Conservation (phyloP, 2,329 filamentous ascomycete species). For the Phialophora tarda region DNA sequence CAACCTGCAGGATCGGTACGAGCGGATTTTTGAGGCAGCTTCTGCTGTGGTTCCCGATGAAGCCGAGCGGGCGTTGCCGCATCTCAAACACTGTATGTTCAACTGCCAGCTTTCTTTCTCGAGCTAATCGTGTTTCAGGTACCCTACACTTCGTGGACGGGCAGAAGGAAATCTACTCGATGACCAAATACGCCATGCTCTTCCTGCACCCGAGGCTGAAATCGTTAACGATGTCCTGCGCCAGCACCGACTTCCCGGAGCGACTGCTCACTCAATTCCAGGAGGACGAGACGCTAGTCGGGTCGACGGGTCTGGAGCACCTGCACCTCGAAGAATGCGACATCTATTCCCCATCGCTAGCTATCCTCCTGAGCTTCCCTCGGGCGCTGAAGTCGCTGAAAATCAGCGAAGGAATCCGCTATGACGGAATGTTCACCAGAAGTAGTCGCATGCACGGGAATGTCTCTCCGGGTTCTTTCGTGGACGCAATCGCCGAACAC, state of each 20-base stretch:
- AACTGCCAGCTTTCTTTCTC: neutral
- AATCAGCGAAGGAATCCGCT: slow-evolving; percentile 39
- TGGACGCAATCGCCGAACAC: slow-evolving; percentile 33
- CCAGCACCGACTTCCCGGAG: slow-evolving; percentile 38
- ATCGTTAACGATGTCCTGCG: slow-evolving; percentile 39
- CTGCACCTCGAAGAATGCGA: slow-evolving; percentile 41
- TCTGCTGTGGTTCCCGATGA: slow-evolving; percentile 32
- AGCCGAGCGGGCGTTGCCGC: slow-evolving; percentile 33
- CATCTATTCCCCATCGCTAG: slow-evolving; percentile 34
- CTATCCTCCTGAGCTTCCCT: slow-evolving; percentile 36
- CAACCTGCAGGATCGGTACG: slow-evolving; percentile 38
- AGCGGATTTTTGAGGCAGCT: slow-evolving; percentile 37
- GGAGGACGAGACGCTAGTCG: slow-evolving; percentile 27
- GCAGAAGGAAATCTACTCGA: slow-evolving; percentile 37
- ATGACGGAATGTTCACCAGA: slow-evolving; percentile 37
- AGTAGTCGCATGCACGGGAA: slow-evolving; percentile 39
- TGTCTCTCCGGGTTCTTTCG: slow-evolving; percentile 33
- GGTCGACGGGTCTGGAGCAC: slow-evolving; percentile 36
- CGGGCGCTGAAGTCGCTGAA: slow-evolving; percentile 37
- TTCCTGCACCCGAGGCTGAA: slow-evolving; percentile 39
- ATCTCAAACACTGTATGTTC: slow-evolving; percentile 30
- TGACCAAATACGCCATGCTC: slow-evolving; percentile 39
- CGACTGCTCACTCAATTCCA: slow-evolving; percentile 30
- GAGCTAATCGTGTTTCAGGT: slow-evolving; percentile 18
- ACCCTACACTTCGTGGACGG: slow-evolving; percentile 40